Evolutionary conservation across 1,139 yeast genomes (phyloP).

Genomic region (Pichia sp.): DNA sequence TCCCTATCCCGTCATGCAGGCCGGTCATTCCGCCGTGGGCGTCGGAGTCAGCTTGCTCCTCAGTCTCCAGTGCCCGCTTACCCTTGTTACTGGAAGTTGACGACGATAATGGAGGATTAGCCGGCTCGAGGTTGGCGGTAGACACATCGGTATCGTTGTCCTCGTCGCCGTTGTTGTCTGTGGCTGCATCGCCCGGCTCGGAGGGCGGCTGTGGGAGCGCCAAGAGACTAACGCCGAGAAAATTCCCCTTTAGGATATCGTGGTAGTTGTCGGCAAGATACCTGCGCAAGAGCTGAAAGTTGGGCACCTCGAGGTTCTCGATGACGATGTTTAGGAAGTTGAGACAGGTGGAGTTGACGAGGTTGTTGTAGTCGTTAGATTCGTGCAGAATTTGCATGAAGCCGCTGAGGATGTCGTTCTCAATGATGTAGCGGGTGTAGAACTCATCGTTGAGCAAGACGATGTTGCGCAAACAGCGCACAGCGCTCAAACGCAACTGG

Average conservation of each 20-base stretch:
- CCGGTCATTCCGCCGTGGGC: background rate
- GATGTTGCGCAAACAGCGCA: conserved; percentile 60
- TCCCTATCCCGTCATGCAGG: background rate
- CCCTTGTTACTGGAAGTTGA: background rate
- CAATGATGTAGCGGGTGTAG: conserved; percentile 53
- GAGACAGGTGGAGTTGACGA: conserved; percentile 72
- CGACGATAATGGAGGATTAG: background rate
- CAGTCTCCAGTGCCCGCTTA: conserved; percentile 1
- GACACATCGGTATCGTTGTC: background rate
- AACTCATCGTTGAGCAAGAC: conserved; percentile 57
- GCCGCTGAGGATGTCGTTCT: conserved; percentile 49
- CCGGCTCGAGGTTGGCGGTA: background rate
- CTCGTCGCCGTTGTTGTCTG: background rate
- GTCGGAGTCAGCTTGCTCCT: background rate
- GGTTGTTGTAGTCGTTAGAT: conserved; percentile 52
- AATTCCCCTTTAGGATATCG: conserved; percentile 36
- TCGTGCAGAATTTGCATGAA: conserved; percentile 49
- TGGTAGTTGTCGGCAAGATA: conserved; percentile 46
- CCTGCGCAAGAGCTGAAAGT: conserved; percentile 45
- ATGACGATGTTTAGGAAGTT: conserved; percentile 60
- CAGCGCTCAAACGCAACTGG: conserved; percentile 59
- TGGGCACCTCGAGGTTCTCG: conserved; percentile 36
- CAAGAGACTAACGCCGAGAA: conserved; percentile 30
- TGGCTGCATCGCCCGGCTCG: background rate
- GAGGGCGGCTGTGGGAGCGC: background rate